These are phyloP conservation scores for Diddensiella transvaalensis DNA, from an alignment of 805 yeast genomes.

Conservation along the genomic window DNA sequence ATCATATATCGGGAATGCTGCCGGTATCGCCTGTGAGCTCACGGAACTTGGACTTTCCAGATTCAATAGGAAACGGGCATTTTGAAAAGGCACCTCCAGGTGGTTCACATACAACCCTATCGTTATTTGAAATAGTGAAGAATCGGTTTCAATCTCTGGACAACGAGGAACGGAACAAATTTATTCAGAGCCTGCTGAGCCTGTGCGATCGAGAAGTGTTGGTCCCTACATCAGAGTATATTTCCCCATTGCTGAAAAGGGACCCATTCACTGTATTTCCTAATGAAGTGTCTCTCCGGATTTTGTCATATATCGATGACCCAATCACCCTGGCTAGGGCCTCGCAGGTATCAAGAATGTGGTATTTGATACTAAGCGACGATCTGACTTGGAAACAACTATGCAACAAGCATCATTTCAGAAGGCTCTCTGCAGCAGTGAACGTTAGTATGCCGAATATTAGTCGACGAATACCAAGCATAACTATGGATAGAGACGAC, in stretches of 20 bases:
- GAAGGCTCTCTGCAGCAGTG: constrained; percentile 36
- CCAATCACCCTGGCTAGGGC: constrained; percentile 81
- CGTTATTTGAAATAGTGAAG: constrained; percentile 5
- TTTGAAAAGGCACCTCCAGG: too few species aligned
- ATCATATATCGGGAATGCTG: neutral
- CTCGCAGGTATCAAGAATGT: constrained; percentile 81
- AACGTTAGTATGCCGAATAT: constrained; percentile 3
- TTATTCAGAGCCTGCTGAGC: constrained; percentile 26
- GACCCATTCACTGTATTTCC: constrained; percentile 58
- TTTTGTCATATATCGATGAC: constrained; percentile 82
- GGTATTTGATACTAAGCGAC: constrained; percentile 50
- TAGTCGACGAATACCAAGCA: constrained; percentile 15
- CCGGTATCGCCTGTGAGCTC: constrained; percentile 1
- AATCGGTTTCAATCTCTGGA: constrained; percentile 21
- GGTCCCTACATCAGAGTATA: constrained; percentile 21
- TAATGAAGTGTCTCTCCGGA: constrained; percentile 73
- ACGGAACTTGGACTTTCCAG: constrained; percentile 1
- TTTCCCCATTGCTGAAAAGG: constrained; percentile 37
- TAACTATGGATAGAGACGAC: constrained; percentile 11
- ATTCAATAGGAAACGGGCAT: neutral
- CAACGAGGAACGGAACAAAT: constrained; percentile 18
- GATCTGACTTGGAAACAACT: constrained; percentile 42
- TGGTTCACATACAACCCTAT: neutral
- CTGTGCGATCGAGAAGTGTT: constrained; percentile 28
- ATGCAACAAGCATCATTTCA: constrained; percentile 36